These are phyloP conservation scores for Hericium rajendrae DNA, from an alignment of 768 basidiomycete species.

Conservation along the genomic window DNA sequence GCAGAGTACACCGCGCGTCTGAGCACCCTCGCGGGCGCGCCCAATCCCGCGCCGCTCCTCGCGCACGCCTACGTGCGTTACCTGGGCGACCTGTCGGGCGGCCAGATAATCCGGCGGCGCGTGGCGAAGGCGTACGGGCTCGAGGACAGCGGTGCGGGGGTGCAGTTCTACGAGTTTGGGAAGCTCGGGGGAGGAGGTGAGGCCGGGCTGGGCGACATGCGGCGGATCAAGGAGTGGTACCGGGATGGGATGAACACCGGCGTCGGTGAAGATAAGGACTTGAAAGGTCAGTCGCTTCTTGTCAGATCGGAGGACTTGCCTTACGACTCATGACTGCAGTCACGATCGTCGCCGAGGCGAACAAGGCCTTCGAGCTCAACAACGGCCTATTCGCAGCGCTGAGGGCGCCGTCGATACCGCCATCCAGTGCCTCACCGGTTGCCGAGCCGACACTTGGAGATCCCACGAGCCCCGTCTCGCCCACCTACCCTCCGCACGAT, in stretches of 20 bases:
- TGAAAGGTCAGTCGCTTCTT: constrained; percentile 20
- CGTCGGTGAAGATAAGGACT: constrained; percentile 21
- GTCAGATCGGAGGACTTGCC: neutral
- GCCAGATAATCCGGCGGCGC: constrained; percentile 55
- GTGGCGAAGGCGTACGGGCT: constrained; percentile 62
- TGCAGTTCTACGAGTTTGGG: constrained; percentile 62
- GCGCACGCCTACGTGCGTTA: constrained; percentile 81
- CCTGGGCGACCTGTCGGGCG: constrained; percentile 72
- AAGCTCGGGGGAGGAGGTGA: constrained; percentile 37
- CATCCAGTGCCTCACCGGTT: constrained; percentile 1
- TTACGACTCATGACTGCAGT: constrained; percentile 6
- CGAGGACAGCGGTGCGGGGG: constrained; percentile 40
- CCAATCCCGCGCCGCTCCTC: constrained; percentile 45
- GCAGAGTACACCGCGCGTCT: constrained; percentile 46
- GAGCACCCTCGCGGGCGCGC: constrained; percentile 31
- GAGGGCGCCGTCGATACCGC: constrained; percentile 9
- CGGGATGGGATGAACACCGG: constrained; percentile 32
- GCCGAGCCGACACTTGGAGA: constrained; percentile 1
- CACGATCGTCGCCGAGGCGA: constrained; percentile 23
- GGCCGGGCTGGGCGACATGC: constrained; percentile 51
- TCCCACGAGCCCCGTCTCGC: constrained; percentile 7
- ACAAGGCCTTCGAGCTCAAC: constrained; percentile 25
- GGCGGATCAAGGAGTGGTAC: constrained; percentile 68
- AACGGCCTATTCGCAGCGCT: constrained; percentile 21
- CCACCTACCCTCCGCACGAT: neutral